Conservation (phyloP, 495 filamentous ascomycete genomes). For the Amorphotheca resinae region DNA sequence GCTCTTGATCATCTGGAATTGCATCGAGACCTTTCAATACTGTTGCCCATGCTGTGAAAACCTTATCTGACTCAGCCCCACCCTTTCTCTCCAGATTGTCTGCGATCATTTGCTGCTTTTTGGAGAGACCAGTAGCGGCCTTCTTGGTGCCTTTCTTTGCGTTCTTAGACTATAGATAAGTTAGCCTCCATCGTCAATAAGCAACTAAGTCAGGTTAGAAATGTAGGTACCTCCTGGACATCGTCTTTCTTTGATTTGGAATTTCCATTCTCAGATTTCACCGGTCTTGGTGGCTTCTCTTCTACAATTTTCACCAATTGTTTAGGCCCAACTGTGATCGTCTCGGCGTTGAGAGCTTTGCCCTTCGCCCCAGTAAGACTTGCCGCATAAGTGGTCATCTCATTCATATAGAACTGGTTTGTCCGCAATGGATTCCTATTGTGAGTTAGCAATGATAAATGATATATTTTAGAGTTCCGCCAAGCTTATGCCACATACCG, state of each 20-base stretch:
- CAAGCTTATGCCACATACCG: constrained; percentile 8
- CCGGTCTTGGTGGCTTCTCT: constrained; percentile 15
- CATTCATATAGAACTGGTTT: constrained; percentile 44
- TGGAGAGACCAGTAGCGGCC: constrained; percentile 16
- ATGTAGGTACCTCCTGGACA: background rate
- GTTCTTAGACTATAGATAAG: constrained; percentile 2
- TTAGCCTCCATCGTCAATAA: constrained; percentile 1
- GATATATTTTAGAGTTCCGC: too few relatives aligned
- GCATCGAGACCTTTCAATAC: constrained; percentile 21
- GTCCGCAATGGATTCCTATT: constrained; percentile 16
- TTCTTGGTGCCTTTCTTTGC: constrained; percentile 30
- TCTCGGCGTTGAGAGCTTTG: constrained; percentile 49
- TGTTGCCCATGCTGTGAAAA: constrained; percentile 24
- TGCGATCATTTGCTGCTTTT: constrained; percentile 24
- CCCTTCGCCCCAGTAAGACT: constrained; percentile 55
- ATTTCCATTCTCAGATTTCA: constrained; percentile 1
- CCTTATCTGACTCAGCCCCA: constrained; percentile 23
- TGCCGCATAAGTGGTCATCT: constrained; percentile 55
- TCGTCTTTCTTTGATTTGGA: constrained; percentile 7
- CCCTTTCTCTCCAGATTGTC: constrained; percentile 24
- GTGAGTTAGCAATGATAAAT: background rate
- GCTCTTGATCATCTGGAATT: constrained; percentile 19
- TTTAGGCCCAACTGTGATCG: constrained; percentile 33
- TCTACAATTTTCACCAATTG: constrained; percentile 21
- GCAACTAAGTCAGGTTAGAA: background rate